Evolutionary conservation across 306 rosid genomes (phyloP).

Genomic region (Cercis canadensis): DNA sequence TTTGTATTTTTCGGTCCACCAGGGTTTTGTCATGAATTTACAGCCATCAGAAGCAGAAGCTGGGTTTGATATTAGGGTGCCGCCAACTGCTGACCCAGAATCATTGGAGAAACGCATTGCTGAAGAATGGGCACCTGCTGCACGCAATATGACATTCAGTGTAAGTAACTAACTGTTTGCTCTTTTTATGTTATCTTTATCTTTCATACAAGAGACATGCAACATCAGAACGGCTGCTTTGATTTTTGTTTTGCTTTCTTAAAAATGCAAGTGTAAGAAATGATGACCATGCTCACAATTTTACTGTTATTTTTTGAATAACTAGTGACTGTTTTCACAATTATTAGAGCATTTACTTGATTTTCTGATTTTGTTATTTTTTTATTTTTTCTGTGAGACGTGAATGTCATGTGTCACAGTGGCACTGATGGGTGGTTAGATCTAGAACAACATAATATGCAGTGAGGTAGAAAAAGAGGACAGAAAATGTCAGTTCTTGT

Average conservation of each 20-base stretch:
- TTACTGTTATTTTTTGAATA: not conserved
- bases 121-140: constrained; percentile 80
- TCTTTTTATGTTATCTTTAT: no score
- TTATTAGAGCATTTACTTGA: constrained; percentile 1
- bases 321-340: not conserved
- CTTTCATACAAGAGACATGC: no score
- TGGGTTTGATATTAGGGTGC: constrained; percentile 88
- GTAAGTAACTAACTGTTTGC: constrained; percentile 45
- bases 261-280: constrained; percentile 5
- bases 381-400: not conserved
- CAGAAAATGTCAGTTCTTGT: constrained; percentile 23
- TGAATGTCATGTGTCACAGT: no score
- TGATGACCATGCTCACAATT: constrained; percentile 5
- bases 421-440: no score
- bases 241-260: constrained; percentile 2
- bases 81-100: constrained; percentile 71
- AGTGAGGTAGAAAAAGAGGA: not conserved
- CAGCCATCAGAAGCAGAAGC: constrained; percentile 99
- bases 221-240: constrained; percentile 10
- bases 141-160: constrained; percentile 82
- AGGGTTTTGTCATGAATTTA: constrained; percentile 98
- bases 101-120: constrained; percentile 65
- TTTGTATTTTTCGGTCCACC: constrained; percentile 35
- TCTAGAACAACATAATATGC: no score
- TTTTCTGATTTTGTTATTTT: constrained; percentile 1